Base-by-base conservation (phyloP, 768 basidiomycete species). In the Leccinellum rugosiceps region DNA sequence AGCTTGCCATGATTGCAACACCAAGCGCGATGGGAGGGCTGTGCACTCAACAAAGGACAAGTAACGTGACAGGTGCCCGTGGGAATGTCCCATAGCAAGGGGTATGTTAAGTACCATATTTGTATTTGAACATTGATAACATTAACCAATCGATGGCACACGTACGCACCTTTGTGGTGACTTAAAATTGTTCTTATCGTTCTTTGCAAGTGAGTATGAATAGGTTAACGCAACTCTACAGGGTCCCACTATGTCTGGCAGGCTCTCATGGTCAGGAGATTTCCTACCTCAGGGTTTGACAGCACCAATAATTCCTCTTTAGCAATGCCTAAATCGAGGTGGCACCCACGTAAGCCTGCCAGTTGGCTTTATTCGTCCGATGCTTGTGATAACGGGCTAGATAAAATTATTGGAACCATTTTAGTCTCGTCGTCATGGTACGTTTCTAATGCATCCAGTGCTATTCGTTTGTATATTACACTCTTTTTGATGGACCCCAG, bases 251-350 rank as follows among this genome's bases (percentile, higher is more conserved):
- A 14, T 21, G 68, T 60, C 65, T 65, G 49, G 54, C 58, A 52
- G 38, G 52, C 41, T 19, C 41, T 13, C 19, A 43, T 43, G 52
- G 58, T 47, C 57, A 53, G 57, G 64, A 52, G 44, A 34, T 32
- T 34, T 10, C 34, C 19, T 55, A 30, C 48, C 6, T 65, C 63
- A 65, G 58, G 56, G 65, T 65, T 68, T 68, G 68, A 69, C 67
- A 67, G 65, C 53, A 58, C 56, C 28, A 54, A 69, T 58, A 50
- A 58, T 52, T 64, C 63, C 50, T 56, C 61, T 59, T 61, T 65
- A 28, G 55, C 55, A 26, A 50, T 51, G 55, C 54, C 65, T 46
- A 63, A 57, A 61, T 59, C 51, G 49, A 65, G 57, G 59, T 35
- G 19, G 31, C 45, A 19, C 52, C 66, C 65, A 69, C 63, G 58